Conservation (phyloP, 495 filamentous ascomycete genomes). For the Trichocladium uniseriatum region DNA sequence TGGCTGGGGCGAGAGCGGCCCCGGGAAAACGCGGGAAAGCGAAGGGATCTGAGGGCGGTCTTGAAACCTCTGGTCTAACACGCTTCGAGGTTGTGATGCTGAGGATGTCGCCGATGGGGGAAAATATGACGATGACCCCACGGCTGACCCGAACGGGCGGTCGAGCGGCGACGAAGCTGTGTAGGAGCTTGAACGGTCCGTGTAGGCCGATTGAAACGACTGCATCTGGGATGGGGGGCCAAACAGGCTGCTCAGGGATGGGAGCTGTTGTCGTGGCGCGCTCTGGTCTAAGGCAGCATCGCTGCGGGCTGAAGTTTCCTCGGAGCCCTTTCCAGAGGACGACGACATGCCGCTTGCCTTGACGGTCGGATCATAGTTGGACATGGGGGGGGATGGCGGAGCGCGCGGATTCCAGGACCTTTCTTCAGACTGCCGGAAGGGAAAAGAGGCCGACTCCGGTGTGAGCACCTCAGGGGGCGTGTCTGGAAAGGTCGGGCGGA, state of each 20-base stretch:
- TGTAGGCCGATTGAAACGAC: constrained; percentile 35
- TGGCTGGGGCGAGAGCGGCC: constrained; percentile 31
- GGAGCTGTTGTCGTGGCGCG: constrained; percentile 39
- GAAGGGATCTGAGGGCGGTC: constrained; percentile 34
- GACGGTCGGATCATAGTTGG: constrained; percentile 40
- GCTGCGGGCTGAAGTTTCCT: constrained; percentile 26
- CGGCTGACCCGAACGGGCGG: constrained; percentile 25
- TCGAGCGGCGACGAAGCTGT: constrained; percentile 36
- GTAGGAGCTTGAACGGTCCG: constrained; percentile 35
- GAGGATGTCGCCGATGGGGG: constrained; percentile 22
- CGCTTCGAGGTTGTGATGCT: constrained; percentile 31
- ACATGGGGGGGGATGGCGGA: constrained; percentile 42
- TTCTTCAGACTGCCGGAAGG: constrained; percentile 32
- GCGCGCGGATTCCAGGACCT: constrained; percentile 28
- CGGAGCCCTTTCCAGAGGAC: constrained; percentile 23
- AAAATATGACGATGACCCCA: constrained; percentile 42
- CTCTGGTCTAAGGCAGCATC: constrained; percentile 20
- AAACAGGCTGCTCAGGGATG: constrained; percentile 47
- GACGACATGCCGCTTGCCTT: constrained; percentile 34
- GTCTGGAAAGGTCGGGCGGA: constrained; percentile 33
- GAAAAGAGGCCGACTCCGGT: constrained; percentile 33
- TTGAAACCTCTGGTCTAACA: constrained; percentile 31
- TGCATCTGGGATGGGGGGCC: constrained; percentile 32
- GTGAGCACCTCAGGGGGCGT: constrained; percentile 38
- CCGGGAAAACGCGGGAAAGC: constrained; percentile 33